Conservation (phyloP, 2,329 filamentous ascomycete genomes). For the Niveomyces coronatus region DNA sequence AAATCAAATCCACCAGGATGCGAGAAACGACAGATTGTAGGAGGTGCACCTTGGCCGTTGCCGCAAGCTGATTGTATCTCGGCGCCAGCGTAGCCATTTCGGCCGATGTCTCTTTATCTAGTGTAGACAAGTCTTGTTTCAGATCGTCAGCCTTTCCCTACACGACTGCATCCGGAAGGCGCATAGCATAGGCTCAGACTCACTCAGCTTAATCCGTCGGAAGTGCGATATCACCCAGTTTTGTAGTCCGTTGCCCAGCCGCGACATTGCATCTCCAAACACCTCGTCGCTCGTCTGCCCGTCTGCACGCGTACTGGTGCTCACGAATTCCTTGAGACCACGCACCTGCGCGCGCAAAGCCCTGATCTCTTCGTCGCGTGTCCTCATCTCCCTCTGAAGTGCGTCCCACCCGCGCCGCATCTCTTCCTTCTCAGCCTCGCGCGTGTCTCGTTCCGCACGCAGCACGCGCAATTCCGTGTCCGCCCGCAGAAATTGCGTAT, state of each 20-base stretch:
- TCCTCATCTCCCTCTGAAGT: conserved; percentile 33
- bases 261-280: conserved; percentile 50
- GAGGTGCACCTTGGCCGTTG: conserved; percentile 47
- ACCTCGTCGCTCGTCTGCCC: conserved; percentile 56
- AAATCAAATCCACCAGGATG: conserved; percentile 50
- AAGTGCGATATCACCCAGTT: conserved; percentile 68
- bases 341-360: conserved; percentile 49
- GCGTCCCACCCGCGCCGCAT: conserved; percentile 39
- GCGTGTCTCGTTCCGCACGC: conserved; percentile 36
- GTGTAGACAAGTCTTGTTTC: conserved; percentile 31
- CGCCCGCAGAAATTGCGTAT: conserved; percentile 40
- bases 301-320: conserved; percentile 51
- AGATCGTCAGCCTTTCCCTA: conserved; percentile 6
- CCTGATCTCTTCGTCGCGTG: conserved; percentile 46
- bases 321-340: conserved; percentile 63
- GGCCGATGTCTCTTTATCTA: conserved; percentile 29
- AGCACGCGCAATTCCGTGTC: conserved; percentile 44
- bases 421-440: conserved; percentile 37
- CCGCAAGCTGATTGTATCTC: conserved; percentile 44
- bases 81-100: conserved; percentile 42
- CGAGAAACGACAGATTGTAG: conserved; percentile 52
- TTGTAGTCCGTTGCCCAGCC: conserved; percentile 56
- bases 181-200: conserved; percentile 14
- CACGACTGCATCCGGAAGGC: too few relatives aligned
- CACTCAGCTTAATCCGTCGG: conserved; percentile 48